Conservation (phyloP, 1,284 basidiomycete species). For the Ganoderma leucocontextum region DNA sequence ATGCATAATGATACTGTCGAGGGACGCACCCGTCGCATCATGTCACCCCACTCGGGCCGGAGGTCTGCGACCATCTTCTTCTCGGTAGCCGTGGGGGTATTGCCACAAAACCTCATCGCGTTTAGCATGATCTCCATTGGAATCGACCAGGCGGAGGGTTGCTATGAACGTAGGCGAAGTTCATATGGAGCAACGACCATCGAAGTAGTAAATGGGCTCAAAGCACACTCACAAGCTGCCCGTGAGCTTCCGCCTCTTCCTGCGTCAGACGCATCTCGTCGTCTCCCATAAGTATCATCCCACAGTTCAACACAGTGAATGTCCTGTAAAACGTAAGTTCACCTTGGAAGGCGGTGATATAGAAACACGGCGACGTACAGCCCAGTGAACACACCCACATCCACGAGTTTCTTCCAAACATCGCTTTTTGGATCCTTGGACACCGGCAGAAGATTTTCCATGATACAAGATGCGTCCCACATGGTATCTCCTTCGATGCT, state of each 20-base stretch:
- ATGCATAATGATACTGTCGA: background rate
- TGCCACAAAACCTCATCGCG: background rate
- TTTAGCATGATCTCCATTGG: background rate
- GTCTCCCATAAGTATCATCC: background rate
- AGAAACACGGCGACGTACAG: background rate
- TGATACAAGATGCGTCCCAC: constrained; percentile 4
- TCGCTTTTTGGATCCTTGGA: background rate
- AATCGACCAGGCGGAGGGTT: background rate
- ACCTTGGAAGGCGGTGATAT: background rate
- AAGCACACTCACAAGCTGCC: background rate
- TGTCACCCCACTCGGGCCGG: background rate
- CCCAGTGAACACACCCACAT: background rate
- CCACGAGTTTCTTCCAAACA: background rate
- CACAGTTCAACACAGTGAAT: constrained; percentile 1
- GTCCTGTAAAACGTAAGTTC: background rate
- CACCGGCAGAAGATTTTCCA: background rate
- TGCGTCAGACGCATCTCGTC: background rate
- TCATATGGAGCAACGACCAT: background rate
- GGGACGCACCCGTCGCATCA: background rate
- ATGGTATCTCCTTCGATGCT: constrained; percentile 22
- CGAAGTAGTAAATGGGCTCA: background rate
- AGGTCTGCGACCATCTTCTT: background rate
- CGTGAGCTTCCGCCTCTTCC: background rate
- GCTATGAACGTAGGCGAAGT: background rate
- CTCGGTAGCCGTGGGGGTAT: background rate